phyloP scores from a whole-genome alignment of 495 filamentous ascomycete species.

The Penicillium paxilli region DNA sequence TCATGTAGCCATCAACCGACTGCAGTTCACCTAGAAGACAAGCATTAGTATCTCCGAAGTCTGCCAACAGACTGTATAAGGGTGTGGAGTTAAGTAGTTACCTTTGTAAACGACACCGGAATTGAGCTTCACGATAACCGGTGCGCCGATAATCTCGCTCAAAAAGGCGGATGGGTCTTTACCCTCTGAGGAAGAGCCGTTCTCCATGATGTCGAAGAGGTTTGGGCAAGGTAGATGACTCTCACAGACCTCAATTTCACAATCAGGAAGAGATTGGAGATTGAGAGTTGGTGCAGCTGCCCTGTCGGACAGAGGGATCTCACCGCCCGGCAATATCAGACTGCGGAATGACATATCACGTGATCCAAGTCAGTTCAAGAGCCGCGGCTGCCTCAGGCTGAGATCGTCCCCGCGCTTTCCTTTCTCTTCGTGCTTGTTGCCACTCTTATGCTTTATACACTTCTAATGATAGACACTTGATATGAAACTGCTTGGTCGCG shows the following conservation, averaged over 20 bases:
- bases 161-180: conserved; percentile 91
- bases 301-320: neutral
- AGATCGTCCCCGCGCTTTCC: too few species aligned
- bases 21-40: conserved; percentile 81
- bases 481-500: neutral
- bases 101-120: conserved; percentile 96
- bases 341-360: too few species aligned
- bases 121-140: conserved; percentile 93
- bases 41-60: conserved; percentile 3
- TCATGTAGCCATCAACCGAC: conserved; percentile 98
- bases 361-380: neutral
- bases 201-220: conserved; percentile 62
- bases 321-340: too few species aligned
- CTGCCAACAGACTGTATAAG: neutral
- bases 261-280: neutral
- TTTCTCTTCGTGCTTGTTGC: too few species aligned
- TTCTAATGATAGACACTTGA: too few species aligned
- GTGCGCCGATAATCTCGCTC: conserved; percentile 85
- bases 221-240: neutral
- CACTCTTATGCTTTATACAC: too few species aligned
- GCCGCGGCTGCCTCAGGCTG: neutral
- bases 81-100: too few species aligned
- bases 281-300: too few species aligned
- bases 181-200: conserved; percentile 64
- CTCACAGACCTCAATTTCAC: too few species aligned